Evolutionary conservation across 345 rosid species (phyloP), one percentile per base, ranked within the genome.

Genomic region (Sisymbrium irio): DNA sequence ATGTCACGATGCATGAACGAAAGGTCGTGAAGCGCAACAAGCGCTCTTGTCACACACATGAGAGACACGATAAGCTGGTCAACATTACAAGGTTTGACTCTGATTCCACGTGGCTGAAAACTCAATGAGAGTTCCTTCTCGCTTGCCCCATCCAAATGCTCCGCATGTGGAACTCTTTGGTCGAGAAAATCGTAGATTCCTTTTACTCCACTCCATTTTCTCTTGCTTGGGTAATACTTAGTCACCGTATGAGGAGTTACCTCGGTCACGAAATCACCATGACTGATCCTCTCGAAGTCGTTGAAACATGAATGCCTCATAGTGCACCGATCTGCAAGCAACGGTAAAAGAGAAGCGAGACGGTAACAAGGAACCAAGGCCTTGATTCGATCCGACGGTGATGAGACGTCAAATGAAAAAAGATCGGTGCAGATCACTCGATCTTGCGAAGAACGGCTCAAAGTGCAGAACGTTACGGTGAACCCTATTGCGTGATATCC

Each of bases 1-100:
- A 95, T 57, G 78, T 92, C 88, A 36, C 97, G 79, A 77, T 95
- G 99, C 99, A 95, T 92, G 86, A 87, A 95, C n/a, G 92, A 87
- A 14, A 92, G 46, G 80, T 95, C 98, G 46, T 95, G 99, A 15
- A 95, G 79, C 0, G 98, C 99, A 22, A 92, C 97, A 25, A 95
- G 76, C 0, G 97, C 91, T 73, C 86, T 90, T 10, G 99, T 90
- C 66, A 95, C 98, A 79, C 82, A 88, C 77, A 85, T 90, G 17
- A 95, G 75, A 0, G 99, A 93, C 65, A 90, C 98, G 9, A 92
- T 85, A 0, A 95, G 87, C 61, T 95, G 90, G 50, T 92, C 94
- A 51, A 82, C 75, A 61, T 71, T 90, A 0, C 66, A 42, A 0
- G 99, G 99, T 73, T 82, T 92, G 47, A 75, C 60, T 68, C 76